Evolutionary conservation across 129 eudicot genomes (phyloP).

Genomic region (Scalesia atractyloides): DNA sequence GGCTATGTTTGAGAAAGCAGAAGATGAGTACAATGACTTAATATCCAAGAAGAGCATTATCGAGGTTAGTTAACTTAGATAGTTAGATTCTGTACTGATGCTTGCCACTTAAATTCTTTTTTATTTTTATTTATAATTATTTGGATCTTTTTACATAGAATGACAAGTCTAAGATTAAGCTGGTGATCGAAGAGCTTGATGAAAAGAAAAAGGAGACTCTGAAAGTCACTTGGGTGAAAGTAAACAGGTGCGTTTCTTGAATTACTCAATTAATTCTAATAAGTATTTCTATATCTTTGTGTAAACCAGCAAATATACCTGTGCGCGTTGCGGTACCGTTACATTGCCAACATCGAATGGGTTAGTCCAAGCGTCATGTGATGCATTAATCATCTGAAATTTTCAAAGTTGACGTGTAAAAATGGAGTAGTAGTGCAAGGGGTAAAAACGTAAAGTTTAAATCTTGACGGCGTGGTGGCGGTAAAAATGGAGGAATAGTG

Average conservation of each 20-base stretch:
- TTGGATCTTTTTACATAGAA: slow-evolving; percentile 44
- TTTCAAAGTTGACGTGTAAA: too few relatives aligned
- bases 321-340: too few relatives aligned
- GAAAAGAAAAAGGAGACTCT: slow-evolving; percentile 97
- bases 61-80: slow-evolving; percentile 57
- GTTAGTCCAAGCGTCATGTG: too few relatives aligned
- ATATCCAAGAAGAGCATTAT: slow-evolving; percentile 88
- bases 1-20: slow-evolving; percentile 99
- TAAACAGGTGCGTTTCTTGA: slow-evolving; percentile 59
- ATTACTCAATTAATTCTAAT: slow-evolving; percentile 4
- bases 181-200: slow-evolving; percentile 95
- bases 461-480: too few relatives aligned
- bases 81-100: neutral
- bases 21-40: slow-evolving; percentile 92
- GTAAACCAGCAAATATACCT: neutral
- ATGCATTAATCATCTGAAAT: too few relatives aligned
- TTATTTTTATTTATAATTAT: slow-evolving; percentile 12
- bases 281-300: neutral
- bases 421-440: too few relatives aligned
- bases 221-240: slow-evolving; percentile 97
- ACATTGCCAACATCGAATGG: too few relatives aligned
- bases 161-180: slow-evolving; percentile 86
- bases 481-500: too few relatives aligned
- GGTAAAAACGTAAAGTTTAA: too few relatives aligned
- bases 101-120: neutral